Percentiles rank a stretch among this genome's conserved stretches.
Evolutionary conservation across 164 flowering plant genomes (phyloP).

Genomic region (Saururus chinensis): DNA sequence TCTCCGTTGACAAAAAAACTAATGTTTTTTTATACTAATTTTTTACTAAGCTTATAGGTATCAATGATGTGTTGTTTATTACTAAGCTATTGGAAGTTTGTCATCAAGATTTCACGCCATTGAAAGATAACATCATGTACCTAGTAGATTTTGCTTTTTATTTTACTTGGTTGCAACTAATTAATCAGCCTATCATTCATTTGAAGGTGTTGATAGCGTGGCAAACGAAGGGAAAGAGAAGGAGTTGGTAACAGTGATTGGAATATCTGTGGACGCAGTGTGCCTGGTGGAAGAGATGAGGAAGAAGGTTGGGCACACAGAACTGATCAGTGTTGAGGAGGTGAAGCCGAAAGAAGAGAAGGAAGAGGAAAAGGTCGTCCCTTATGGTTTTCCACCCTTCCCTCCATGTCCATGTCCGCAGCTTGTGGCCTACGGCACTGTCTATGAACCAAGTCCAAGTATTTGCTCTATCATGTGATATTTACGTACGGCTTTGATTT

Average conservation of each 20-base stretch:
- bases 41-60: too few species aligned
- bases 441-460: not conserved
- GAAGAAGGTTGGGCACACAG: conserved; percentile 1
- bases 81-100: too few species aligned
- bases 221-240: conserved; percentile 1
- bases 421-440: not conserved
- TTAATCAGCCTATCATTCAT: not conserved
- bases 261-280: conserved; percentile 1
- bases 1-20: too few species aligned
- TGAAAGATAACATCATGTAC: too few species aligned
- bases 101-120: too few species aligned
- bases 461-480: not conserved
- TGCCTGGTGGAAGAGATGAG: not conserved
- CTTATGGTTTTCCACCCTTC: too few species aligned
- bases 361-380: too few species aligned
- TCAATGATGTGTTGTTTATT: too few species aligned
- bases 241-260: not conserved
- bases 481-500: too few species aligned
- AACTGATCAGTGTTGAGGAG: not conserved
- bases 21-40: too few species aligned
- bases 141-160: not conserved
- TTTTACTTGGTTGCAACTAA: not conserved
- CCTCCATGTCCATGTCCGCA: not conserved
- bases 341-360: too few species aligned
- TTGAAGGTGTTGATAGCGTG: not conserved